phyloP scores from a whole-genome alignment of 2,329 filamentous ascomycete genomes.

The Macroventuria anomochaeta region DNA sequence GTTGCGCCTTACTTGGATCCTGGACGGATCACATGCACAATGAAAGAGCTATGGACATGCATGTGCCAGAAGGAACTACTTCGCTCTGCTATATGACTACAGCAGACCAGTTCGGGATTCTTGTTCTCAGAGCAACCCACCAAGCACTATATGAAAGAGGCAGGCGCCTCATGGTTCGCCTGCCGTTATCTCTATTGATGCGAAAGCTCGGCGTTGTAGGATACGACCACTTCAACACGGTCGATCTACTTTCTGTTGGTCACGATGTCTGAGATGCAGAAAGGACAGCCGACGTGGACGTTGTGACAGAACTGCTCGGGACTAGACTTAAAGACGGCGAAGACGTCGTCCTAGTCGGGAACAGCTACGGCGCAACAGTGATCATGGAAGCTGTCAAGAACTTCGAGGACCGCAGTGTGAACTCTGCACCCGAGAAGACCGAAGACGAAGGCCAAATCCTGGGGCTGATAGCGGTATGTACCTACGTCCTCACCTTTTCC shows the following conservation, averaged over 20 bases:
- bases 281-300: conserved; percentile 27
- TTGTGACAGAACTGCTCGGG: conserved; percentile 21
- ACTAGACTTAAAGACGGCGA: conserved; percentile 20
- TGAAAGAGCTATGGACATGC: no score
- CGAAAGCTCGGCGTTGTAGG: conserved; percentile 21
- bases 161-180: no score
- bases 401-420: conserved; percentile 8
- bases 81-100: no score
- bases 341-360: conserved; percentile 36
- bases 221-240: conserved; percentile 22
- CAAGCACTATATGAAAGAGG: no score
- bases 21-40: no score
- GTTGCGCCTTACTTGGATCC: no score
- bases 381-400: conserved; percentile 35
- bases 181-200: no score
- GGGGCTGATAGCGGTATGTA: conserved; percentile 24
- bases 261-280: conserved; percentile 5
- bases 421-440: neutral
- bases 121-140: no score
- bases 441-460: conserved; percentile 22
- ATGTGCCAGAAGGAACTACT: no score
- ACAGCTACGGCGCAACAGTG: conserved; percentile 39
- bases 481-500: no score
- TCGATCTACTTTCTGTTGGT: conserved; percentile 35
- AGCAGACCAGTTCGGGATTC: no score